These are phyloP conservation scores for Fusarium tupiense DNA, from an alignment of 2,329 filamentous ascomycete genomes.

Conservation along the genomic window DNA sequence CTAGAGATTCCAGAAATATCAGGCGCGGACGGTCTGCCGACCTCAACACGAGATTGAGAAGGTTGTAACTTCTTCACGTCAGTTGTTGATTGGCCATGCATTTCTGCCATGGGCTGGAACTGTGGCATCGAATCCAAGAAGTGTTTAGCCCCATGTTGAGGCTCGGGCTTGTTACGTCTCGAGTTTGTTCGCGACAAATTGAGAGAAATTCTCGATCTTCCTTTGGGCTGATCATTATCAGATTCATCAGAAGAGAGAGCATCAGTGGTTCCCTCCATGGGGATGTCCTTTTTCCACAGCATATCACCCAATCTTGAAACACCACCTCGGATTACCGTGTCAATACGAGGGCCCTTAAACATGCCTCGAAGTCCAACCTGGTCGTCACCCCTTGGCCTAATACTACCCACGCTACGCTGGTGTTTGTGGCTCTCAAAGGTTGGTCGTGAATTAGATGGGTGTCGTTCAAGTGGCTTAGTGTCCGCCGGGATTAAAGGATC, in stretches of 20 bases:
- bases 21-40: constrained; percentile 60
- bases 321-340: constrained; percentile 72
- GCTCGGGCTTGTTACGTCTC: constrained; percentile 44
- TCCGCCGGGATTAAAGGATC: constrained; percentile 40
- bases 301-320: constrained; percentile 67
- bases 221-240: constrained; percentile 55
- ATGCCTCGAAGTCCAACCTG: constrained; percentile 65
- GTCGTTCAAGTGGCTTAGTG: constrained; percentile 48
- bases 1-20: constrained; percentile 57
- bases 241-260: constrained; percentile 60
- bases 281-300: constrained; percentile 63
- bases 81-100: constrained; percentile 23
- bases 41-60: constrained; percentile 56
- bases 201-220: constrained; percentile 50
- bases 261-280: constrained; percentile 49
- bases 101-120: constrained; percentile 54
- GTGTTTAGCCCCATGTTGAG: constrained; percentile 52
- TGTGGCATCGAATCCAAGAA: constrained; percentile 64
- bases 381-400: constrained; percentile 53
- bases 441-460: constrained; percentile 44
- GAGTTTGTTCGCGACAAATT: constrained; percentile 50
- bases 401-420: constrained; percentile 59
- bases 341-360: constrained; percentile 80
- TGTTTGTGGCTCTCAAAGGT: constrained; percentile 60
- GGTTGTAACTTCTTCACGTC: constrained; percentile 41